Conservation (phyloP, 2,329 filamentous ascomycete genomes). For the Trichophyton schoenleinii region DNA sequence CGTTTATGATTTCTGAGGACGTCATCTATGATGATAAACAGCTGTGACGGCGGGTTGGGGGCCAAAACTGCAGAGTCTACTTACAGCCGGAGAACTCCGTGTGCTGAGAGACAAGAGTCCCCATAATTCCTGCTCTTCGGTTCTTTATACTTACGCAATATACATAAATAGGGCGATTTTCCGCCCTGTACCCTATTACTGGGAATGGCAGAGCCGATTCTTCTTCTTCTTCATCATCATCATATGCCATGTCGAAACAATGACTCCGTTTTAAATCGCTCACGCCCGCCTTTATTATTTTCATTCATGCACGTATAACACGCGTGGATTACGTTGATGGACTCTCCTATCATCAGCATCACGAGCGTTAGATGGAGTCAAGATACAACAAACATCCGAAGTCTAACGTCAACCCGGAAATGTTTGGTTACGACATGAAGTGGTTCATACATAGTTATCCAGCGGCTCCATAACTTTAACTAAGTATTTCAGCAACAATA, state of each 20-base stretch:
- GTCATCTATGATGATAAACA: background rate
- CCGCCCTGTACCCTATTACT: no score
- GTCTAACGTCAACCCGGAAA: background rate
- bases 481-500: background rate
- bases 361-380: background rate
- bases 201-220: background rate
- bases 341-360: background rate
- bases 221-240: background rate
- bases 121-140: no score
- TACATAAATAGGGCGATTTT: no score
- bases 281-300: background rate
- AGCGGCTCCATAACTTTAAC: background rate
- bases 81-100: background rate
- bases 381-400: background rate
- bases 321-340: background rate
- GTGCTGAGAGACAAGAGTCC: no score
- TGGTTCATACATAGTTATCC: background rate
- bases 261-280: background rate
- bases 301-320: background rate
- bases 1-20: background rate
- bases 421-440: background rate
- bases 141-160: no score
- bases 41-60: background rate
- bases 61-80: background rate
- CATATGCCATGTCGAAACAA: background rate